A percentile compares a stretch with the other conserved stretches of the same genome.
Evolutionary conservation across 2,329 filamentous ascomycete genomes (phyloP).

Genomic region (Didymella exigua): DNA sequence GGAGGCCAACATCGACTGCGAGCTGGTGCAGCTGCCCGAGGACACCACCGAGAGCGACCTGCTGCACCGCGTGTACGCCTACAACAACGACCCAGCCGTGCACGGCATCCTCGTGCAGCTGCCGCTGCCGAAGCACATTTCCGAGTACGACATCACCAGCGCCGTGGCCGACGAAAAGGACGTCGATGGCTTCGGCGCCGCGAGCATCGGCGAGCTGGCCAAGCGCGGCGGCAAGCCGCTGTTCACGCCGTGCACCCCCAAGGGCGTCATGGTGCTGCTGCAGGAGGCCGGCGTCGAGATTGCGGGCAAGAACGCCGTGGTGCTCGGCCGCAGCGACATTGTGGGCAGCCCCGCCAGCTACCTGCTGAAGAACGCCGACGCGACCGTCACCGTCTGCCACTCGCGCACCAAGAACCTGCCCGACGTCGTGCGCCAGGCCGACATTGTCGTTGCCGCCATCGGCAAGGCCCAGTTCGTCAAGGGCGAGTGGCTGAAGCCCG

Average conservation of each 20-base stretch:
- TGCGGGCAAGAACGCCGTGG: constrained; percentile 89
- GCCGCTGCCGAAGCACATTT: constrained; percentile 85
- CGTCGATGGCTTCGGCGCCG: constrained; percentile 93
- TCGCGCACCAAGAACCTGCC: constrained; percentile 79
- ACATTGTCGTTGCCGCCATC: constrained; percentile 91
- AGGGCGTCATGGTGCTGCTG: constrained; percentile 94
- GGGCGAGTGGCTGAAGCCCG: constrained; percentile 93
- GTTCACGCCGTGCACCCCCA: constrained; percentile 94
- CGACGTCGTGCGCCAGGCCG: constrained; percentile 78
- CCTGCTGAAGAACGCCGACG: constrained; percentile 91
- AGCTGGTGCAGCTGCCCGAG: constrained; percentile 82
- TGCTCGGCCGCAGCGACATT: constrained; percentile 94
- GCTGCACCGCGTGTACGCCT: constrained; percentile 75
- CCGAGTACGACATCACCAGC: constrained; percentile 88
- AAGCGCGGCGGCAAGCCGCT: constrained; percentile 89
- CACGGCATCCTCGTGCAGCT: constrained; percentile 95
- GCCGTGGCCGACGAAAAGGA: constrained; percentile 93
- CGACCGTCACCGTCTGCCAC: constrained; percentile 95
- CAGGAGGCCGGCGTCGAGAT: constrained; percentile 82
- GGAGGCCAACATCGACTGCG: constrained; percentile 91
- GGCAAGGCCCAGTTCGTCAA: constrained; percentile 86
- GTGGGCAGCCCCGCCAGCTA: constrained; percentile 97
- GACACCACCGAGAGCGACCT: constrained; percentile 83
- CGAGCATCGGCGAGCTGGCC: constrained; percentile 94
- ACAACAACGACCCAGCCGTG: constrained; percentile 85